Conservation (phyloP, 2,329 filamentous ascomycete species). For the Monosporascus sp. region DNA sequence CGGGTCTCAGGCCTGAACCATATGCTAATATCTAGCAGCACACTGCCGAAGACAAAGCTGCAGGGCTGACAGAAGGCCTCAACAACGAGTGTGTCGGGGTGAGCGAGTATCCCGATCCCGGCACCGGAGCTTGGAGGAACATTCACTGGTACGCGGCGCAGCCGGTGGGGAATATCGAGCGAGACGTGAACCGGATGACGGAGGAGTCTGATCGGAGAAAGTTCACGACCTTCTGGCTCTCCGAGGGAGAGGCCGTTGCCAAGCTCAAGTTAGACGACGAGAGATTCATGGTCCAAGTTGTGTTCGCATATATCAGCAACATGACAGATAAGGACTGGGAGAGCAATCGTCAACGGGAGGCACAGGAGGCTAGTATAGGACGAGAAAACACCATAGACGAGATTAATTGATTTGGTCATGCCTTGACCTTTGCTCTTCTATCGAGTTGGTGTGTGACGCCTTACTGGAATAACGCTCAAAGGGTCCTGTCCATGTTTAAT, state of each 20-base stretch:
- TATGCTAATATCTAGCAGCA: conserved; percentile 1
- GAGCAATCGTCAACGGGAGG: conserved; percentile 13
- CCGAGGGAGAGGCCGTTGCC: conserved; percentile 19
- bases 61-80: conserved; percentile 21
- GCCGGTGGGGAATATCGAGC: conserved; percentile 14
- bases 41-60: conserved; percentile 17
- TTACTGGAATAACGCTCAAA: too few relatives aligned
- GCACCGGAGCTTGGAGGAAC: conserved; percentile 22
- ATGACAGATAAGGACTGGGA: conserved; percentile 22
- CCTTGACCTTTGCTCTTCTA: too few relatives aligned
- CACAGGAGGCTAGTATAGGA: conserved; percentile 3
- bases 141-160: conserved; percentile 23
- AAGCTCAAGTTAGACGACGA: conserved; percentile 26
- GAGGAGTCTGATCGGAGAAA: conserved; percentile 21
- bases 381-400: too few relatives aligned
- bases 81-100: conserved; percentile 23
- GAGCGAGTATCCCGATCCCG: conserved; percentile 28
- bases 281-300: conserved; percentile 25
- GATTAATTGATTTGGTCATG: too few relatives aligned
- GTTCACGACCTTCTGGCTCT: conserved; percentile 24
- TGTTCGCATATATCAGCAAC: conserved; percentile 21
- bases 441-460: too few relatives aligned
- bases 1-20: too few relatives aligned
- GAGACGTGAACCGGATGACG: conserved; percentile 22
- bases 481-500: too few relatives aligned